Percentiles rank a stretch among this genome's conserved stretches.
These are phyloP conservation scores for Fusarium irregulare DNA, from an alignment of 2,329 filamentous ascomycete species.

Conservation along the genomic window DNA sequence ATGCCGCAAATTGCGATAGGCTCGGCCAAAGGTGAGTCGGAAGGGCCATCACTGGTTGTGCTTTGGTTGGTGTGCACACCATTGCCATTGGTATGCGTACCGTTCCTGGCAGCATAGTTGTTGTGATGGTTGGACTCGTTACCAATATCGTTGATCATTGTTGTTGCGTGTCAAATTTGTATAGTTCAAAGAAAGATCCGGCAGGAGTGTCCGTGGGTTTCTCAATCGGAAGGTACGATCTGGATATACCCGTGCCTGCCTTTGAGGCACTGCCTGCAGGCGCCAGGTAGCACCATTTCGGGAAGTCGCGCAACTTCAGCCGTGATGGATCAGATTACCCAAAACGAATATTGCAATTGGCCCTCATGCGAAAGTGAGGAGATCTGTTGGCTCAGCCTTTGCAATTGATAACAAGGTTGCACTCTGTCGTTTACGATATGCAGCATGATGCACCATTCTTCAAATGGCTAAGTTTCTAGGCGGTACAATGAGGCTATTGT, in stretches of 20 bases:
- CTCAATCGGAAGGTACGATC: background rate
- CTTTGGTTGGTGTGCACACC: no score
- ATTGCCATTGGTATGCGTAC: background rate
- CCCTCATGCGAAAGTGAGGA: background rate
- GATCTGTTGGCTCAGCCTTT: background rate
- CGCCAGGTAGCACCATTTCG: background rate
- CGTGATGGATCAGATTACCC: background rate
- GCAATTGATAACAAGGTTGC: background rate
- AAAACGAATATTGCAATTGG: no score
- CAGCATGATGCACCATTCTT: background rate
- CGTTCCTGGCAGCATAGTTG: background rate
- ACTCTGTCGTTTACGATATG: background rate
- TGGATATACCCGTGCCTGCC: background rate
- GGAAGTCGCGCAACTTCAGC: background rate
- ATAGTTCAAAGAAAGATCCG: background rate
- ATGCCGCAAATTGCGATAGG: conserved; percentile 11
- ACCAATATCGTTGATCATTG: background rate
- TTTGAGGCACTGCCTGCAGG: background rate
- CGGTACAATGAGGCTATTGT: background rate
- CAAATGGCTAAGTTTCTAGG: background rate
- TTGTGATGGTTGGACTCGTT: background rate
- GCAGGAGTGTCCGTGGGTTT: background rate
- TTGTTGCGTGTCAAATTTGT: background rate
- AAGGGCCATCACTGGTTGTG: background rate
- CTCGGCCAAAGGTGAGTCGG: background rate